phyloP scores from a whole-genome alignment of 148 eudicot species.

The Chenopodium album region DNA sequence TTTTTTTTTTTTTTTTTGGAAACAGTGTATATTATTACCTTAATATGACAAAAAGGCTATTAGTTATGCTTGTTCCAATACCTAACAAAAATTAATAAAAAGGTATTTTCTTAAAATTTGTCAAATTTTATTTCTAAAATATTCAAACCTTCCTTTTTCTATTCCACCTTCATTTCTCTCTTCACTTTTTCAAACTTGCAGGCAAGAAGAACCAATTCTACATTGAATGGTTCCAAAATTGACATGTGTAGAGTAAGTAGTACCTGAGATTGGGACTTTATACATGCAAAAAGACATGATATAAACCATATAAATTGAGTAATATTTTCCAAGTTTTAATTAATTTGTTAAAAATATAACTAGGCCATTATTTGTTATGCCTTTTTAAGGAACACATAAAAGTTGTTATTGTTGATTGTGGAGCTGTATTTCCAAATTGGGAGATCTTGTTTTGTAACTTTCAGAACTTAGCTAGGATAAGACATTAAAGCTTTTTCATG shows the following conservation, averaged over 20 bases:
- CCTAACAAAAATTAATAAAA: too few species aligned
- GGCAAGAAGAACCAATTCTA: conserved; percentile 22
- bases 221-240: conserved; percentile 15
- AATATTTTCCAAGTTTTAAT: too few species aligned
- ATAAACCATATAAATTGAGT: neutral
- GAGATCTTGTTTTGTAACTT: conserved; percentile 5
- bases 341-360: neutral
- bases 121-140: too few species aligned
- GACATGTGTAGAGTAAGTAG: neutral
- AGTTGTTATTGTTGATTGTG: neutral
- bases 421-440: conserved; percentile 8
- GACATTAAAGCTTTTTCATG: neutral
- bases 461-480: neutral
- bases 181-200: neutral
- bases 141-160: neutral
- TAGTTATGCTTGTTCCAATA: too few species aligned
- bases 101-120: too few species aligned
- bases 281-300: neutral
- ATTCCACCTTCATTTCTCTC: neutral
- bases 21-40: too few species aligned
- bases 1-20: too few species aligned
- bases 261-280: conserved; percentile 24
- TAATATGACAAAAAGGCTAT: too few species aligned
- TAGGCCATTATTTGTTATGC: neutral
- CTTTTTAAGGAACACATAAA: neutral